Evolutionary conservation across 805 yeast genomes (phyloP).

Genomic region (Candida endomychidarum): DNA sequence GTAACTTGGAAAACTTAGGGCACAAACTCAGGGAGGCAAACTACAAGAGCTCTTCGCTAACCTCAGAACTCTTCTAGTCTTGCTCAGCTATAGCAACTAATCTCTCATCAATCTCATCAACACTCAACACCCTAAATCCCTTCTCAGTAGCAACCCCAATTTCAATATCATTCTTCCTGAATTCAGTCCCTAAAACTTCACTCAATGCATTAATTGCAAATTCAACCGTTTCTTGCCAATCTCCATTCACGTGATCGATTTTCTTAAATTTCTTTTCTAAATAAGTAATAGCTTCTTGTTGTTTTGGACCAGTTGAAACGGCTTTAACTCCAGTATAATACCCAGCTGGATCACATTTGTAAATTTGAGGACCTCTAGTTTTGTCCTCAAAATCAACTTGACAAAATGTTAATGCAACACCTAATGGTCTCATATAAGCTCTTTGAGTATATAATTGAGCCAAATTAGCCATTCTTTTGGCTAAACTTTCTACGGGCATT

Average conservation of each 20-base stretch:
- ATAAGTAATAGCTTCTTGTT: constrained; percentile 88
- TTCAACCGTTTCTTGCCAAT: constrained; percentile 88
- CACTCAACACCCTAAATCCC: constrained; percentile 69
- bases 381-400: constrained; percentile 72
- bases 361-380: constrained; percentile 83
- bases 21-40: too few relatives aligned
- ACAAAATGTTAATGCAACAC: constrained; percentile 87
- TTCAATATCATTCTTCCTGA: constrained; percentile 90
- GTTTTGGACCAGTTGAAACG: constrained; percentile 94
- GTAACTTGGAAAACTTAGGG: too few relatives aligned
- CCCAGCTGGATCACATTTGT: constrained; percentile 97
- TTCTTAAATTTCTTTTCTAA: constrained; percentile 86
- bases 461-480: constrained; percentile 93
- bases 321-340: constrained; percentile 90
- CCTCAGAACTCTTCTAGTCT: too few relatives aligned
- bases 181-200: constrained; percentile 86
- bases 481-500: constrained; percentile 90
- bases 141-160: constrained; percentile 80
- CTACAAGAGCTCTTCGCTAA: too few relatives aligned
- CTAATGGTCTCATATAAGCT: constrained; percentile 98
- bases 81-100: constrained; percentile 94
- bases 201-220: constrained; percentile 84
- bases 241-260: constrained; percentile 67
- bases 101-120: constrained; percentile 93
- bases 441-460: constrained; percentile 96